Percentiles rank a stretch among this genome's conserved stretches.
phyloP scores from a whole-genome alignment of 805 yeast genomes.

The Lachancea dasiensis region DNA sequence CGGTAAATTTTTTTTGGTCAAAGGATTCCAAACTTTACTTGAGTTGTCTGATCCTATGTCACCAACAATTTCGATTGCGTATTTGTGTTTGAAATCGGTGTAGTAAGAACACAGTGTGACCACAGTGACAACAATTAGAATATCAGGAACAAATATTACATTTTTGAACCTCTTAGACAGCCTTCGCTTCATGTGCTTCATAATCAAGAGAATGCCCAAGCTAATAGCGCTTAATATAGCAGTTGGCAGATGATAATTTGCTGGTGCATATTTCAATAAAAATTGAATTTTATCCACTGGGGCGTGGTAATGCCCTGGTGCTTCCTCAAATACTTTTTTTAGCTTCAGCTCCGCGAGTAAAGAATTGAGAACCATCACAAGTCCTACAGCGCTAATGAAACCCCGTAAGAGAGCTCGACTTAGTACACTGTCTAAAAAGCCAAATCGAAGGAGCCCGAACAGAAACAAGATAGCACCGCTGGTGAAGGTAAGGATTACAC shows the following conservation, averaged over 20 bases:
- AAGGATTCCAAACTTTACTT: slow-evolving; percentile 48
- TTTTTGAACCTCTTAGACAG: slow-evolving; percentile 33
- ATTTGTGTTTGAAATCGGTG: slow-evolving; percentile 41
- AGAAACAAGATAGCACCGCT: slow-evolving; percentile 69
- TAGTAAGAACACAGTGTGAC: slow-evolving; percentile 48
- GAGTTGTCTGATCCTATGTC: slow-evolving; percentile 47
- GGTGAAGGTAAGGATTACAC: slow-evolving; percentile 63
- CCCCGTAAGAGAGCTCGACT: slow-evolving; percentile 76
- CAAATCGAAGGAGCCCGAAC: slow-evolving; percentile 77
- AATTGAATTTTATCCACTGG: slow-evolving; percentile 65
- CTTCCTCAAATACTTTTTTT: slow-evolving; percentile 37
- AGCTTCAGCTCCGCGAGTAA: slow-evolving; percentile 68
- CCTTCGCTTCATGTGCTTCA: slow-evolving; percentile 39
- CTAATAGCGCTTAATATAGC: slow-evolving; percentile 51
- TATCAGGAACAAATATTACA: slow-evolving; percentile 75
- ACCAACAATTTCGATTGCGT: slow-evolving; percentile 69
- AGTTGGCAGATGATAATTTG: slow-evolving; percentile 52
- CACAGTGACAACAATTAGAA: slow-evolving; percentile 62
- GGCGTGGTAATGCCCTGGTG: slow-evolving; percentile 55
- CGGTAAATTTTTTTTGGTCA: slow-evolving; percentile 40
- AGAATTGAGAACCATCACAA: slow-evolving; percentile 76
- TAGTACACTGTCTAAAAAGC: slow-evolving; percentile 75
- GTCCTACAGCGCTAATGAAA: slow-evolving; percentile 78
- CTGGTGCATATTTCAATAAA: slow-evolving; percentile 41
- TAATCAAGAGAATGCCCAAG: slow-evolving; percentile 39